Percentiles rank a stretch among this genome's conserved stretches.
phyloP scores from a whole-genome alignment of 306 rosid genomes.

The Gleditsia sinensis region DNA sequence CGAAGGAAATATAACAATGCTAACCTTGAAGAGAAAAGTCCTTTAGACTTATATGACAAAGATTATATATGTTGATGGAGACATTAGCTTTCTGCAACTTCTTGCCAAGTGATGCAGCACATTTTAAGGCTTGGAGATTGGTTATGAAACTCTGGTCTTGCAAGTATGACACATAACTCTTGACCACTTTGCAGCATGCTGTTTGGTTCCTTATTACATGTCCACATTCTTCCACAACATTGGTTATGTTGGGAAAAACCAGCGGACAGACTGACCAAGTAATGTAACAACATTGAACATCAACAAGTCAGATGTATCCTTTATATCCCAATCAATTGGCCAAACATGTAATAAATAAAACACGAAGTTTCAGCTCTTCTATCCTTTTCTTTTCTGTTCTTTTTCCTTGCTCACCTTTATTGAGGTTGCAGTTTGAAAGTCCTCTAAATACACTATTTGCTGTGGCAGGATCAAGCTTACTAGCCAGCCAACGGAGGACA shows the following conservation, averaged over 20 bases:
- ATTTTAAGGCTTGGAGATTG: conserved; percentile 74
- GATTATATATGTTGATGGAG: conserved; percentile 50
- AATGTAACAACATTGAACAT: conserved; percentile 31
- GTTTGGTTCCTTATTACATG: conserved; percentile 43
- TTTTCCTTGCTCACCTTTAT: conserved; percentile 52
- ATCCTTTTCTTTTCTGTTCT: background rate
- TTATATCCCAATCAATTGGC: conserved; percentile 27
- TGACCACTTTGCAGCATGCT: conserved; percentile 59
- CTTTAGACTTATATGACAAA: conserved; percentile 65
- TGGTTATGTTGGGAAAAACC: conserved; percentile 52
- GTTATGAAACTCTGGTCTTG: conserved; percentile 73
- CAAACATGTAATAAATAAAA: conserved; percentile 3
- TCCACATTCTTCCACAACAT: conserved; percentile 53
- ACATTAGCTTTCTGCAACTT: conserved; percentile 58
- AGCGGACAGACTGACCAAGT: conserved; percentile 63
- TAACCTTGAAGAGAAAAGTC: conserved; percentile 82
- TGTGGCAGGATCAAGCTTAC: conserved; percentile 51
- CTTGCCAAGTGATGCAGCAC: conserved; percentile 66
- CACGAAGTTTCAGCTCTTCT: conserved; percentile 1
- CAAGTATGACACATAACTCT: conserved; percentile 57
- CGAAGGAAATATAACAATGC: conserved; percentile 28
- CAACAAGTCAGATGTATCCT: conserved; percentile 31
- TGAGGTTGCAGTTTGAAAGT: conserved; percentile 66
- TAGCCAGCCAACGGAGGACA: conserved; percentile 66
- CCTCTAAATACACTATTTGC: conserved; percentile 62